These are phyloP conservation scores for Mollisia scopiformis DNA, from an alignment of 2,329 filamentous ascomycete genomes.

Conservation along the genomic window DNA sequence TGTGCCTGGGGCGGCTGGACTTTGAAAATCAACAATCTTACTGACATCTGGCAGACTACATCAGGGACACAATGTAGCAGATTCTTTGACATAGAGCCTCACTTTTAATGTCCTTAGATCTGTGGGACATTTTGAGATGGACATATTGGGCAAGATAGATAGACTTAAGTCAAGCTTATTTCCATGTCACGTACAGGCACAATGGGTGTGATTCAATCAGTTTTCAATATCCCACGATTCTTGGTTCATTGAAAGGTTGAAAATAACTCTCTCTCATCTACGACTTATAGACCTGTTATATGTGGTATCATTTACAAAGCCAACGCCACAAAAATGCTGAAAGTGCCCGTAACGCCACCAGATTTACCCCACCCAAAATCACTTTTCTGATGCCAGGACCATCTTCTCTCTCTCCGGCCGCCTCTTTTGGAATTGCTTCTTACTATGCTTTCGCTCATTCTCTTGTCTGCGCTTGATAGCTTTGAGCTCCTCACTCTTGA, in stretches of 20 bases:
- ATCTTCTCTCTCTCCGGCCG: constrained; percentile 90
- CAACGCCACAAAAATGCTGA: neutral
- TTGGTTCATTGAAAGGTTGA: too few species aligned
- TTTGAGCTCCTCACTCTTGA: constrained; percentile 87
- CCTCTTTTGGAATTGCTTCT: constrained; percentile 76
- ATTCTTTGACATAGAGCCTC: too few species aligned
- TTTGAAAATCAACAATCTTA: neutral
- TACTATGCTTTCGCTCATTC: constrained; percentile 90
- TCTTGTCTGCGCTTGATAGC: constrained; percentile 90
- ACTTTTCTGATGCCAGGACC: constrained; percentile 61
- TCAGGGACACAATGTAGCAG: too few species aligned
- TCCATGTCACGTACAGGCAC: too few species aligned
- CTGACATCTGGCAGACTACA: neutral
- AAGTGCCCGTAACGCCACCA: too few species aligned
- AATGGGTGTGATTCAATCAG: too few species aligned
- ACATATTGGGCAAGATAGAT: neutral
- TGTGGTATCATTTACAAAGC: too few species aligned
- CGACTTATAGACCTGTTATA: too few species aligned
- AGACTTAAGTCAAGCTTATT: too few species aligned
- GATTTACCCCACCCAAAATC: constrained; percentile 9
- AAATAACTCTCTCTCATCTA: too few species aligned
- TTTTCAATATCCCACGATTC: too few species aligned
- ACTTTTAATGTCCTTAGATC: neutral
- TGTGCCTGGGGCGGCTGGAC: too few species aligned
- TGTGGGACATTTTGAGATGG: neutral